Evolutionary conservation across 306 rosid genomes (phyloP), one percentile per base, ranked within the genome.

Genomic region (Pachyrhizus erosus): DNA sequence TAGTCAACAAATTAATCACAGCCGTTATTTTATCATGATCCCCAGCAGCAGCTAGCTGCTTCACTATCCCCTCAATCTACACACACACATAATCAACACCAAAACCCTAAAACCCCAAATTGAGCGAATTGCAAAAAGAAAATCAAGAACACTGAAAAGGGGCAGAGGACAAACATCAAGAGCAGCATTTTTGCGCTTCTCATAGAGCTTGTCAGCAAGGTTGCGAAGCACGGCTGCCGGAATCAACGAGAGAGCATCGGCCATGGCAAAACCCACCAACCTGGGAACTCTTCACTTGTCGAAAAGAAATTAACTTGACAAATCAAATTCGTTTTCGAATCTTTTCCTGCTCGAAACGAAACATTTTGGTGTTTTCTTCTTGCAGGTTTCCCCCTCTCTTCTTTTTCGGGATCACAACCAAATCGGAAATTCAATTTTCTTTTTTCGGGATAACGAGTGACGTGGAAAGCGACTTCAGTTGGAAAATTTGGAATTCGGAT

Each of bases 141-240:
- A 55, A 52, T 54, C 14, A 18, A 40, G 14, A 33, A 45, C 45
- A 54, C 6, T 2, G 43, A 33, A 77, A 84, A 67, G n/a, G 33
- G 31, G 45, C 57, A 62, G 9, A 78, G 45, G 45, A 55, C 23
- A 85, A 60, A 96, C 99, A 94, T 96, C 98, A 81, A 93, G 91
- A 51, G 99, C 99, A 65, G 99, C 99, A 89, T 93, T 96, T 84
- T 96, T 96, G 81, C 99, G 98, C 88, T 92, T 96, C 93, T 96
- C 99, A 37, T 96, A 96, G 72, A 93, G 94, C 86, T 96, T 94
- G 87, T 96, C 99, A 71, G 99, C 83, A 57, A 96, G 97, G 84
- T 96, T 96, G 33, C 99, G 99, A 46, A 94, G 92, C 75, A 92
- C 94, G 11, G 89, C 87, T 31, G 97, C 80, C 42, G 98, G 92